Conservation (phyloP, 2,329 filamentous ascomycete species). For the Microascus cirrosus region DNA sequence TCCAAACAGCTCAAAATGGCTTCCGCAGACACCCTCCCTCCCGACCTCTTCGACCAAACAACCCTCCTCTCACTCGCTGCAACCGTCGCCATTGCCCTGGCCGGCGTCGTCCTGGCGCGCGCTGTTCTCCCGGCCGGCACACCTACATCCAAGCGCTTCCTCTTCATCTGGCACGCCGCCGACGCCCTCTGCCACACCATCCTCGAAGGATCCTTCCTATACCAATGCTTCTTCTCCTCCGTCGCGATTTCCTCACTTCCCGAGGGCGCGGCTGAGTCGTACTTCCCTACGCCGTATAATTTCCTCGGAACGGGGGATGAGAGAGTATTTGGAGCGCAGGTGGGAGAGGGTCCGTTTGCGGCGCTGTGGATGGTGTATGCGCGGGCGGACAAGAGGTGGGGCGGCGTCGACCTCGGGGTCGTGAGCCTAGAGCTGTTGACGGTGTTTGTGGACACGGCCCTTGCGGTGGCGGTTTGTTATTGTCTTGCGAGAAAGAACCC, state of each 20-base stretch:
- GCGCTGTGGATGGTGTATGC: constrained; percentile 61
- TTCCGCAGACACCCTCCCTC: constrained; percentile 18
- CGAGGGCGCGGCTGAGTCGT: constrained; percentile 18
- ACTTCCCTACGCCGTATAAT: constrained; percentile 38
- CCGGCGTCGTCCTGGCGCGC: constrained; percentile 28
- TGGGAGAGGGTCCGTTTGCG: constrained; percentile 41
- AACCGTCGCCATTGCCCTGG: constrained; percentile 35
- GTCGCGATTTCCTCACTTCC: constrained; percentile 21
- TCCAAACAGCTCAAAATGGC: not conserved
- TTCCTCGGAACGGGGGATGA: constrained; percentile 35
- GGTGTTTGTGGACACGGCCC: constrained; percentile 48
- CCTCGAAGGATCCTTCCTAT: constrained; percentile 85
- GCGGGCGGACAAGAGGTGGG: constrained; percentile 53
- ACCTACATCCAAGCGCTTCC: constrained; percentile 50
- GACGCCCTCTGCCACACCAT: constrained; percentile 85
- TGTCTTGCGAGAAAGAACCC: constrained; percentile 44
- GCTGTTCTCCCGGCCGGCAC: constrained; percentile 34
- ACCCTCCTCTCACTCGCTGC: constrained; percentile 47
- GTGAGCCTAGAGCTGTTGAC: constrained; percentile 56
- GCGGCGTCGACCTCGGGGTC: constrained; percentile 48
- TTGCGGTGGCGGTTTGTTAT: constrained; percentile 49
- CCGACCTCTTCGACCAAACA: constrained; percentile 47
- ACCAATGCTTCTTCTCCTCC: constrained; percentile 77
- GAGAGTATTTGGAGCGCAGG: constrained; percentile 45
- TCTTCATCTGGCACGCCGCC: constrained; percentile 93